Conservation (phyloP, 2,329 filamentous ascomycete species). For the Metarhizium sp. region DNA sequence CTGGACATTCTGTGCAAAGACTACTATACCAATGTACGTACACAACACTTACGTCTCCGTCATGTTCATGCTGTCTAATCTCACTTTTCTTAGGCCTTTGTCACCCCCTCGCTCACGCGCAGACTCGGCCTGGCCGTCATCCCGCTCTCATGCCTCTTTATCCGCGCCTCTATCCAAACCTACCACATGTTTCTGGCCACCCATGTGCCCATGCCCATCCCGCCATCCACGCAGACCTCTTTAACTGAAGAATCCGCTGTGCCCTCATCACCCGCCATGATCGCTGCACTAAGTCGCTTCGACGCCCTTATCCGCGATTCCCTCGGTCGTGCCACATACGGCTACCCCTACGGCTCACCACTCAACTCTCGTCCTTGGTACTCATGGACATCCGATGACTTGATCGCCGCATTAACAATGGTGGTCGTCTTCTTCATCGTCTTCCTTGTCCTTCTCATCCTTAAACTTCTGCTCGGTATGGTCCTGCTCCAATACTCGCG, state of each 20-base stretch:
- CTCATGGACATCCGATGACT: constrained; percentile 58
- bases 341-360: constrained; percentile 35
- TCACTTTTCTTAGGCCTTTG: constrained; percentile 58
- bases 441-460: constrained; percentile 75
- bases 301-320: constrained; percentile 68
- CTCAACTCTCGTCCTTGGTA: constrained; percentile 35
- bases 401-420: constrained; percentile 72
- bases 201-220: constrained; percentile 65
- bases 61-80: not conserved
- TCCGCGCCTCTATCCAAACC: constrained; percentile 87
- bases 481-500: constrained; percentile 69
- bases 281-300: constrained; percentile 68
- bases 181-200: constrained; percentile 97
- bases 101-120: constrained; percentile 80
- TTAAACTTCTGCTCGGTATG: constrained; percentile 87
- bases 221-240: constrained; percentile 55
- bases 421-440: constrained; percentile 73
- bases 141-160: constrained; percentile 88
- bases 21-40: constrained; percentile 81
- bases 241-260: constrained; percentile 53
- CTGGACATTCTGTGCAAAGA: constrained; percentile 93
- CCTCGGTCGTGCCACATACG: constrained; percentile 65
- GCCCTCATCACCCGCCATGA: constrained; percentile 62
- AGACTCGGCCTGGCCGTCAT: constrained; percentile 86
- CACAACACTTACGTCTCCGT: not conserved